Base-by-base conservation (phyloP, 371 early-diverging fungal genomes). In the Mortierella sp. region DNA sequence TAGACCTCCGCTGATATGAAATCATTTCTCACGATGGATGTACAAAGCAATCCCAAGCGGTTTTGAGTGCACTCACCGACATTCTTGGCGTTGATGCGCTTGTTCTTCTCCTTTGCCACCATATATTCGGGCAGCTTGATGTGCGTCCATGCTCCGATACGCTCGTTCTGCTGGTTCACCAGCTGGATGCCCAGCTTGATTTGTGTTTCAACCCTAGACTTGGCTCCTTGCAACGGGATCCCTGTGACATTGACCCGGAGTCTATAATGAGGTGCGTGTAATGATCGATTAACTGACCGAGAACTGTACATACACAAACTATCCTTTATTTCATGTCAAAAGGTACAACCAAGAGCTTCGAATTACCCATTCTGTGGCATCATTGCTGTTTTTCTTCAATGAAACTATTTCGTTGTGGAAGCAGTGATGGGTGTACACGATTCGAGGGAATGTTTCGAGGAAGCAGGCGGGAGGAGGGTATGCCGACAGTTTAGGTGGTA, bases 121-220 rank as follows among this genome's bases (percentile, higher is more conserved):
- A 93, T 86, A 60, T 88, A 84, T 72, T 95, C 94, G 6, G 96
- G 96, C 32, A 97, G 81, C 50, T 89, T 85, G 58, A 97, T 79
- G 64, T 94, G 94, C 17, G 94, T 88, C 94, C 95, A 95, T 67
- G 83, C 84, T 47, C 87, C 86, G 2, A 92, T 91, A 34, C 89
- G 90, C 62, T 92, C 92, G 44, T 93, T 94, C 61, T 84, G 85
- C 57, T 86, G 85, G n/a, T 91, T 90, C 3, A 92, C 88, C 46
- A 97, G 82, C 59, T 94, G 93, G 53, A 97, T 83, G 49, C 95
- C 94, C 27, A 96, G 82, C 57, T 94, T 95, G 79, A 95, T 94
- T 80, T 96, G 97, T 26, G 97, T 97, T 80, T 97, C 96, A 27
- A 97, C 97, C 17, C 96, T 81, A 6, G 95, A 95, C 71, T 94